Evolutionary conservation across 768 basidiomycete genomes (phyloP), one percentile per base, ranked within the genome.

Genomic region (Austroboletus festivus): DNA sequence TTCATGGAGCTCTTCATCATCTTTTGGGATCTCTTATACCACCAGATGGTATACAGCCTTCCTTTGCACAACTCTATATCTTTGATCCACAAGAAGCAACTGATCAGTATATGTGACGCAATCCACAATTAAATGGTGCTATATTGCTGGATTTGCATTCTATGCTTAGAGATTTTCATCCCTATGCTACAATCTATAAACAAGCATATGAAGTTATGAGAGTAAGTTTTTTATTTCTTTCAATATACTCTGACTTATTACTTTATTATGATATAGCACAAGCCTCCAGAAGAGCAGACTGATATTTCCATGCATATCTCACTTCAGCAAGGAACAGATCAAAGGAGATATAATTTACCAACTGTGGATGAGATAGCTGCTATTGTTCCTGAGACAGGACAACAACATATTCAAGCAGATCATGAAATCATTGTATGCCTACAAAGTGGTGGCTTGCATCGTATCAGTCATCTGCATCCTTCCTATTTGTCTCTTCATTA

Each of bases 281-380:
- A 21, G 39, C 39, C 39, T 26, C 23, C 23, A 24, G 39, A 41
- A n/a, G 23, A 41, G 16, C 60, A 58, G 11, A 44, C 42, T 12
- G 52, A 60, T 38, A 19, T 62, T 16, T 2, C 10, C 20, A 35
- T 53, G 4, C 33, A 35, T 1, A 34, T 66, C 12, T 31, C 7
- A 8, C 30, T 31, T 8, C 30, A 31, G 30, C 30, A 31, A 13
- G 13, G 30, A 7, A 31, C 21, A 35, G 73, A 76, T 56, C 56
- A 41, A 0, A 51, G 69, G 5, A 52, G 64, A 10, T 75, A 79
- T 50, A 77, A 78, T 55, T 51, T 71, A 0, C 78, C 77, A 1
- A 71, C 67, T 33, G 67, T 63, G 0, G 56, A 69, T 53, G 73
- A 76, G 51, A 59, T 78, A 48, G 71, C 72, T 21, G 65, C 70